These are phyloP conservation scores for Dimocarpus longan DNA, from an alignment of 345 rosid species.

Conservation along the genomic window DNA sequence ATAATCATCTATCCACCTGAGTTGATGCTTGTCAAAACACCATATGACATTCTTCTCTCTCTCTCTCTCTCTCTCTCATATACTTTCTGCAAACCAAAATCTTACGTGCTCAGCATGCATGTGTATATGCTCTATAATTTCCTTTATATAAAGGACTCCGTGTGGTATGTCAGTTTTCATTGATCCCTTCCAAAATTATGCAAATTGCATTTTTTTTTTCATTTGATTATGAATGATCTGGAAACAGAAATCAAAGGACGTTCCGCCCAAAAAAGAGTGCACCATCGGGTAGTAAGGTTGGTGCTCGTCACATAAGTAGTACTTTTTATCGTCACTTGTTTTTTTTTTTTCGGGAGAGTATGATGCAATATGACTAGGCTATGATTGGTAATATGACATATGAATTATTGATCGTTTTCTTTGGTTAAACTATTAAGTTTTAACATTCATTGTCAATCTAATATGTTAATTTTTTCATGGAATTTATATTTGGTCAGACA, in stretches of 20 bases:
- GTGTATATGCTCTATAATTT: neutral
- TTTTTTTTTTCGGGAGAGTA: neutral
- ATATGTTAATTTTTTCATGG: neutral
- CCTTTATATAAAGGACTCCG: neutral
- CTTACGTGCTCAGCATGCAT: neutral
- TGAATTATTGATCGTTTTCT: neutral
- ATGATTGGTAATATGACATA: neutral
- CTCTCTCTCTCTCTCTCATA: neutral
- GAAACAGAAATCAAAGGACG: slow-evolving; percentile 88
- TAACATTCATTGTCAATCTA: neutral
- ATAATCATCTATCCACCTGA: neutral
- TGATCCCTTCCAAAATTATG: slow-evolving; percentile 20
- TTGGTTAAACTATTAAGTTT: neutral
- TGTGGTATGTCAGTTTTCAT: neutral
- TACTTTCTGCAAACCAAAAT: neutral
- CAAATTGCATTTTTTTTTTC: neutral
- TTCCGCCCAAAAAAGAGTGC: slow-evolving; percentile 99
- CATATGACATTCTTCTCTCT: neutral
- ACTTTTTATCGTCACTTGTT: neutral
- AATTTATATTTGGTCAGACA: no score
- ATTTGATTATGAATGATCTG: slow-evolving; percentile 16
- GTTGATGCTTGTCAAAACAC: neutral
- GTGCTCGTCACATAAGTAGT: slow-evolving; percentile 25
- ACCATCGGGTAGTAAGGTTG: slow-evolving; percentile 97
- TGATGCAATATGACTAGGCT: neutral